phyloP scores from a whole-genome alignment of 2,329 filamentous ascomycete species.

The Talaromyces sp. region DNA sequence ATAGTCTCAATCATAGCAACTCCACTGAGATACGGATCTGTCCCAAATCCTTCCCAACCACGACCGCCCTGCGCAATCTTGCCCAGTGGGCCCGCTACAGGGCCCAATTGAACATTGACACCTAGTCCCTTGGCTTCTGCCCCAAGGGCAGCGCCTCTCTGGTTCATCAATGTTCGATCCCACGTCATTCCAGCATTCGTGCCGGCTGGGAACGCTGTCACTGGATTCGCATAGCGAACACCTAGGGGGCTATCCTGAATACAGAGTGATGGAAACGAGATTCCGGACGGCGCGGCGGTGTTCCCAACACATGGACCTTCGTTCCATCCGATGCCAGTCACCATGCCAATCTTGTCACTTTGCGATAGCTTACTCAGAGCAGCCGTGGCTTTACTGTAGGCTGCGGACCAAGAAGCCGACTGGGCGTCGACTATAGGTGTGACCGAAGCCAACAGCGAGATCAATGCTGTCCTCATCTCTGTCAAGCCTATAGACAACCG shows the following conservation, averaged over 20 bases:
- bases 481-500: not conserved
- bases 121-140: slow-evolving; percentile 67
- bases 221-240: slow-evolving; percentile 75
- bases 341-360: slow-evolving; percentile 87
- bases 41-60: slow-evolving; percentile 88
- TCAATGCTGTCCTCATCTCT: not conserved
- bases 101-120: slow-evolving; percentile 74
- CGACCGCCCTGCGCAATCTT: slow-evolving; percentile 82
- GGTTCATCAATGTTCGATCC: slow-evolving; percentile 80
- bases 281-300: slow-evolving; percentile 33
- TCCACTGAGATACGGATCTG: slow-evolving; percentile 83
- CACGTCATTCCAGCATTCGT: slow-evolving; percentile 86
- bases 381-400: slow-evolving; percentile 70
- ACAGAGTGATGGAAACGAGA: slow-evolving; percentile 13
- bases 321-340: slow-evolving; percentile 80
- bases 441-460: slow-evolving; percentile 1
- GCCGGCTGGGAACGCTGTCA: slow-evolving; percentile 80
- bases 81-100: slow-evolving; percentile 77
- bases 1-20: slow-evolving; percentile 76
- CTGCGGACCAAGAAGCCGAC: slow-evolving; percentile 59
- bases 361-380: slow-evolving; percentile 80
- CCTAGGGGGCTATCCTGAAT: slow-evolving; percentile 58
- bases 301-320: slow-evolving; percentile 58
- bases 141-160: slow-evolving; percentile 71
- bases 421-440: not conserved